These are phyloP conservation scores for Nephelium lappaceum DNA, from an alignment of 345 rosid genomes.

Conservation along the genomic window DNA sequence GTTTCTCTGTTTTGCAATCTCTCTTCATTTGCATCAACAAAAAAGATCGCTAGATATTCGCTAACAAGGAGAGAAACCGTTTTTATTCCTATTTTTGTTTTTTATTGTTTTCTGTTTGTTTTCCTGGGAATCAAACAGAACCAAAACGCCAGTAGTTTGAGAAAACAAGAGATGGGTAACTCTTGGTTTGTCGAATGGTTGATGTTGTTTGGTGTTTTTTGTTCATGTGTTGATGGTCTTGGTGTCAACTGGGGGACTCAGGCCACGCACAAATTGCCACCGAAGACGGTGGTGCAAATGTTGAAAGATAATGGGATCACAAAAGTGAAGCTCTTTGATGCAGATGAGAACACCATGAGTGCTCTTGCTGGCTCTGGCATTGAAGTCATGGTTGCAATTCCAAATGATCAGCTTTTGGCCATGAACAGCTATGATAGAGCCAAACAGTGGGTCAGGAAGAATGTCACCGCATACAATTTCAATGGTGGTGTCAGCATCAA, in stretches of 20 bases:
- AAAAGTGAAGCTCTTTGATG: constrained; percentile 89
- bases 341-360: constrained; percentile 58
- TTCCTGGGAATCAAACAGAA: constrained; percentile 12
- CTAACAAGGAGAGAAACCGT: not conserved
- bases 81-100: not conserved
- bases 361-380: constrained; percentile 77
- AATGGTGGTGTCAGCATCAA: constrained; percentile 71
- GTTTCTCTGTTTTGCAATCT: not conserved
- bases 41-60: constrained; percentile 21
- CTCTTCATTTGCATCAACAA: constrained; percentile 3
- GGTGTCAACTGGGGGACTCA: constrained; percentile 95
- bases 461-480: constrained; percentile 69
- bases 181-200: constrained; percentile 28
- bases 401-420: constrained; percentile 72
- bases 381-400: constrained; percentile 94
- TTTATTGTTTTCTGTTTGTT: not conserved
- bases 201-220: constrained; percentile 32
- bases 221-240: constrained; percentile 46
- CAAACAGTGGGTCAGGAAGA: constrained; percentile 66
- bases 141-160: not conserved
- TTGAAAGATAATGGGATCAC: constrained; percentile 74
- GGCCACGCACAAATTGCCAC: constrained; percentile 70
- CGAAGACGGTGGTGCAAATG: constrained; percentile 72
- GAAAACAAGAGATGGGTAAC: constrained; percentile 25
- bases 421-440: constrained; percentile 64